Conservation (phyloP, 1,284 basidiomycete genomes). For the Cryptococcus maquisensis region DNA sequence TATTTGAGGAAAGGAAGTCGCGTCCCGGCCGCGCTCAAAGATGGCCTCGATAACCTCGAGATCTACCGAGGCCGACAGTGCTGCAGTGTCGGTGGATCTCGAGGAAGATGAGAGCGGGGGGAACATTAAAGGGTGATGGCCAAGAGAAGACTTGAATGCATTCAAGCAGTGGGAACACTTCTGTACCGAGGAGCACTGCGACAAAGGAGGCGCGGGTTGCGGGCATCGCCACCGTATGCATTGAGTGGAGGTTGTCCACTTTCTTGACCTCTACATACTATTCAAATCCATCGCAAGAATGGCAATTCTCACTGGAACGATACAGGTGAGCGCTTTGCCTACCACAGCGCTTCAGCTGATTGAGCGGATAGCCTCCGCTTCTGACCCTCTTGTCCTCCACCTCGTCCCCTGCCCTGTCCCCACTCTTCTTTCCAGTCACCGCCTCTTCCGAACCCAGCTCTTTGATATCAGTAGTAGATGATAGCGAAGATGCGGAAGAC, state of each 20-base stretch:
- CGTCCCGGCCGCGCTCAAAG: constrained; percentile 31
- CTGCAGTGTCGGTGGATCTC: constrained; percentile 10
- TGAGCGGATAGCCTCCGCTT: constrained; percentile 58
- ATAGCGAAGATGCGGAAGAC: constrained; percentile 42
- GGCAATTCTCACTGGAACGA: too few species aligned
- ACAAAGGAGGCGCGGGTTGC: too few species aligned
- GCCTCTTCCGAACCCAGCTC: constrained; percentile 59
- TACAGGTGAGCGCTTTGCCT: too few species aligned
- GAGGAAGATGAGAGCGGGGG: constrained; percentile 17
- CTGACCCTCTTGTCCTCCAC: constrained; percentile 76
- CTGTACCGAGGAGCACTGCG: too few species aligned
- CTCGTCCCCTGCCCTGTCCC: constrained; percentile 57
- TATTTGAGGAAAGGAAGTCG: constrained; percentile 39
- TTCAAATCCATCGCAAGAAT: too few species aligned
- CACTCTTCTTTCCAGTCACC: constrained; percentile 57
- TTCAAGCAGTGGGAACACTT: too few species aligned
- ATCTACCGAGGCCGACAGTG: constrained; percentile 32
- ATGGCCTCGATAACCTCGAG: constrained; percentile 41
- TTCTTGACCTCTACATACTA: too few species aligned
- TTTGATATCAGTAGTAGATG: constrained; percentile 54
- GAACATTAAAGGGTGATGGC: constrained; percentile 13
- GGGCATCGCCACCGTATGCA: too few species aligned
- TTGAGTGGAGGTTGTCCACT: too few species aligned
- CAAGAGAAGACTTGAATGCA: too few species aligned
- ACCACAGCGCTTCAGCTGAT: background rate